Base-by-base conservation (phyloP, 83 land plant genomes). In the Isoetes engelmannii region DNA sequence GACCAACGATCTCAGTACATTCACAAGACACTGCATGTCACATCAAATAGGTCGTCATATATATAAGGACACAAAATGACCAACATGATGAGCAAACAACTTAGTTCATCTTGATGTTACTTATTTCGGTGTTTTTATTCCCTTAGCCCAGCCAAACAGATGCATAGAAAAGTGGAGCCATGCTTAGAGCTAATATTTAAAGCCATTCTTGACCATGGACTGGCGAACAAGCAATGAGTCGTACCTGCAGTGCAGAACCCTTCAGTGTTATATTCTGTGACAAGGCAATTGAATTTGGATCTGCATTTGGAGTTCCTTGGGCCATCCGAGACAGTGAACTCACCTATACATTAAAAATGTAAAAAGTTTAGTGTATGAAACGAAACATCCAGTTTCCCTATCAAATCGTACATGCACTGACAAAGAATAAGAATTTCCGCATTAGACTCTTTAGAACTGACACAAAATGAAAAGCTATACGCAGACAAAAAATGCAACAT, bases 161-260 rank as follows among this genome's bases (percentile, higher is more conserved):
- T 51, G 3, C 54, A 51, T n/a, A 51, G 54, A 10, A 10, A 51
- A 15, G 54, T 51, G 3, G 15, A 28, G 37, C 37, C 1, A 28
- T n/a, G n/a, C n/a, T n/a, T n/a, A n/a, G n/a, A n/a, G n/a, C n/a
- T n/a, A n/a, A n/a, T n/a, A n/a, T n/a, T n/a, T n/a, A n/a, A n/a
- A n/a, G n/a, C n/a, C n/a, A n/a, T n/a, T n/a, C n/a, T n/a, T n/a
- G n/a, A n/a, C n/a, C n/a, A n/a, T n/a, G n/a, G n/a, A n/a, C n/a
- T n/a, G n/a, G n/a, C n/a, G n/a, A n/a, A n/a, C n/a, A n/a, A n/a
- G n/a, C n/a, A n/a, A n/a, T n/a, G n/a, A n/a, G n/a, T n/a, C 37
- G 44, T 75, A 94, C 99, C 84, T 86, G 99, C 72, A 94, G 74
- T 8, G 97, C 86, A 63, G 85, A 87, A 15, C 77, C 84, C 65